Base-by-base conservation (phyloP, 139 green algal genomes). In the Ostreobium quekettii region DNA sequence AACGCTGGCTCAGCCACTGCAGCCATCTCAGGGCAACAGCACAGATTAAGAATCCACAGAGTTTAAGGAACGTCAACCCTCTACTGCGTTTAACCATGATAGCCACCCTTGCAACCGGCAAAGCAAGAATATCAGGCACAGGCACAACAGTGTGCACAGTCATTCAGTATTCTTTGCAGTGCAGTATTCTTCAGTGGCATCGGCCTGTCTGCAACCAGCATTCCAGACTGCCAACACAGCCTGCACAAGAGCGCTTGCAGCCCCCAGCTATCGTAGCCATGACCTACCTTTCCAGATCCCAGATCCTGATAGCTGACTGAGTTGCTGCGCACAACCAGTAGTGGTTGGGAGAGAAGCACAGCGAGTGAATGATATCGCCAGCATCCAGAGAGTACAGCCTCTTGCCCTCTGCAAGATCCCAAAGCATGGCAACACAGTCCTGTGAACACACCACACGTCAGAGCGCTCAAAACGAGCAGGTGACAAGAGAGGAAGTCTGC, bases 311-410 rank as follows among this genome's bases (percentile, higher is more conserved):
- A 73, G 67, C 77, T 24, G 61, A 56, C 74, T 96, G 85, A 64
- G 94, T 99, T 67, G 94, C 94, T 32, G 94, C 94, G 78, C 90
- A 97, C 82, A 99, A 88, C 94, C 94, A 99, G 87, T 98, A 97
- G 79, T 94, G 86, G 89, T 98, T 99, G 77, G 95, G 95, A 11
- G 87, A 96, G 89, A 98, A 99, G 83, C 82, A 90, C 29, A 99
- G 86, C 46, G 87, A 78, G 81, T 99, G 86, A 87, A 99, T 99
- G 87, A 97, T 93, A 77, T 97, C 89, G 47, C 83, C 84, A 39
- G 95, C 91, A 60, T 99, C 95, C 75, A 99, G 84, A 67, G 76
- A 87, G 89, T 99, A 99, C 64, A 99, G 86, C 66, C 93, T 82
- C 91, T 99, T 99, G 84, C 92, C 95, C 85, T 99, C 95, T 29